Evolutionary conservation across 768 basidiomycete genomes (phyloP).

Genomic region (Leccinum pellstonianum): DNA sequence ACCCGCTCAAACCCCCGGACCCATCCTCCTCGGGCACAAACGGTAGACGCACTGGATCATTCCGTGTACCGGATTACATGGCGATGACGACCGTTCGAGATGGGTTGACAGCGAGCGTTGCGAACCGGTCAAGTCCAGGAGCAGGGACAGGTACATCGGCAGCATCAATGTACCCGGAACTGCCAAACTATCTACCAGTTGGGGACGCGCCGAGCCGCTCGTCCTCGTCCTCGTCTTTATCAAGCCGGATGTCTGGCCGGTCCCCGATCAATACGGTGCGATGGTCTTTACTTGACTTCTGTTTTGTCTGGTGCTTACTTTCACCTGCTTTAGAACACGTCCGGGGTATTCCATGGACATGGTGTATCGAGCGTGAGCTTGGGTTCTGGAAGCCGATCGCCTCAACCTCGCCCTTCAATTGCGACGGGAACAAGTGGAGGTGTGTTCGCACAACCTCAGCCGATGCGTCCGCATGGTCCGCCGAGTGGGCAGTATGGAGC

Average conservation of each 20-base stretch:
- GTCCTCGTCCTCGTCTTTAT: slow-evolving; percentile 33
- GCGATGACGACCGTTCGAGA: slow-evolving; percentile 33
- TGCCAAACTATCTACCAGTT: slow-evolving; percentile 20
- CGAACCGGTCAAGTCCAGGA: slow-evolving; percentile 19
- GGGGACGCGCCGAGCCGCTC: slow-evolving; percentile 32
- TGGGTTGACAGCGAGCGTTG: slow-evolving; percentile 25
- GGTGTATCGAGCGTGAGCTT: slow-evolving; percentile 9
- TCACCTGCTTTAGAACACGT: slow-evolving; percentile 18
- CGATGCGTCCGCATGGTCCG: slow-evolving; percentile 17
- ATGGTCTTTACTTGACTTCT: slow-evolving; percentile 4
- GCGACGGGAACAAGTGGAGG: slow-evolving; percentile 7
- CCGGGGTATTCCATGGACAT: slow-evolving; percentile 25
- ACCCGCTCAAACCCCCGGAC: slow-evolving; percentile 11
- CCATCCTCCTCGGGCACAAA: slow-evolving; percentile 8
- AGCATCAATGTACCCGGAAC: slow-evolving; percentile 24
- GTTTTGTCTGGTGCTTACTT: slow-evolving; percentile 7
- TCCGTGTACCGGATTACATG: slow-evolving; percentile 34
- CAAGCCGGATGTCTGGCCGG: slow-evolving; percentile 32
- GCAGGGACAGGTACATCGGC: slow-evolving; percentile 8
- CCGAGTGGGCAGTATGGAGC: slow-evolving; percentile 19
- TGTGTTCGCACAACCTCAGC: slow-evolving; percentile 27
- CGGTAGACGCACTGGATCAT: slow-evolving; percentile 17
- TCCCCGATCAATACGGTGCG: slow-evolving; percentile 32
- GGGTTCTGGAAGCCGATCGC: slow-evolving; percentile 15
- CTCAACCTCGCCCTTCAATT: slow-evolving; percentile 21